Evolutionary conservation across 2,329 filamentous ascomycete genomes (phyloP).

Genomic region (Exophiala oligosperma): DNA sequence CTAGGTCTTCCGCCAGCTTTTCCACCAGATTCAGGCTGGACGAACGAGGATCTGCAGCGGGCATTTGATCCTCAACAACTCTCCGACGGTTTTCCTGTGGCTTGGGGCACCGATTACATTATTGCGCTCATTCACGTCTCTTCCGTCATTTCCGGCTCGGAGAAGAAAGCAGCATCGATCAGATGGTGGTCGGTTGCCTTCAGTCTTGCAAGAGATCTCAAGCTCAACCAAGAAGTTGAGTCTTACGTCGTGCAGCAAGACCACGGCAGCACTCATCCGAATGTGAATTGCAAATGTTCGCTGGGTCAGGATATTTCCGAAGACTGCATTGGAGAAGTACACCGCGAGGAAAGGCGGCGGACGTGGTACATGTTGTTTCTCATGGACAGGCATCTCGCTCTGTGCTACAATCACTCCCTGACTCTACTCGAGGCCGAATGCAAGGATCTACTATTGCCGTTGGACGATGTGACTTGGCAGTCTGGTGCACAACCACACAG

Average conservation of each 20-base stretch:
- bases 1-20: slow-evolving; percentile 22
- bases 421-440: slow-evolving; percentile 50
- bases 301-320: slow-evolving; percentile 40
- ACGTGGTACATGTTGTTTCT: slow-evolving; percentile 53
- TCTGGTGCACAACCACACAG: slow-evolving; percentile 28
- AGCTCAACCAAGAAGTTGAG: slow-evolving; percentile 25
- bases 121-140: slow-evolving; percentile 27
- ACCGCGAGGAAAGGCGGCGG: slow-evolving; percentile 48
- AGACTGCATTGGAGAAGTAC: slow-evolving; percentile 45
- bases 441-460: slow-evolving; percentile 43
- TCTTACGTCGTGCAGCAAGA: slow-evolving; percentile 12
- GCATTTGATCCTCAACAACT: slow-evolving; percentile 17
- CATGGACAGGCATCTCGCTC: slow-evolving; percentile 49
- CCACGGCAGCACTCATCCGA: slow-evolving; percentile 2
- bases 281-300: slow-evolving; percentile 49
- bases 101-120: slow-evolving; percentile 26
- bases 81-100: slow-evolving; percentile 13
- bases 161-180: slow-evolving; percentile 27
- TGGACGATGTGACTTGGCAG: slow-evolving; percentile 41
- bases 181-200: slow-evolving; percentile 21
- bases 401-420: slow-evolving; percentile 49
- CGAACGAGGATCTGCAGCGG: slow-evolving; percentile 20
- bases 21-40: slow-evolving; percentile 15
- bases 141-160: slow-evolving; percentile 24
- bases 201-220: slow-evolving; percentile 25